A percentile compares a stretch with the other conserved stretches of the same genome.
These are phyloP conservation scores for Vitis rupestris DNA, from an alignment of 164 flowering plant genomes.

Conservation along the genomic window DNA sequence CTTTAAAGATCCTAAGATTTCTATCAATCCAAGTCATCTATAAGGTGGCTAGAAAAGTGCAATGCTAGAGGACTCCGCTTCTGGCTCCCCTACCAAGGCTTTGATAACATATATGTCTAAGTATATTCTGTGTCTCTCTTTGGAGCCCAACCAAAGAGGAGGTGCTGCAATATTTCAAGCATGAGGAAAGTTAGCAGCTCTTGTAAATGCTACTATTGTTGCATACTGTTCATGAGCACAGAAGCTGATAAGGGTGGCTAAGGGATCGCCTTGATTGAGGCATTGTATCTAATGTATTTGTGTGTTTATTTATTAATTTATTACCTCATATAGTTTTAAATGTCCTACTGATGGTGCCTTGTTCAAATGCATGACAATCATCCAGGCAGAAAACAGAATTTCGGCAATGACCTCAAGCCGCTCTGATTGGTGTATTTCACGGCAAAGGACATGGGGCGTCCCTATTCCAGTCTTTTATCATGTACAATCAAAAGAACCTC, in stretches of 20 bases:
- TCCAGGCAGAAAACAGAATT: constrained; percentile 87
- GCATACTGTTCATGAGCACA: not conserved
- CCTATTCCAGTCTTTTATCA: constrained; percentile 98
- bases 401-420: constrained; percentile 89
- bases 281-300: not conserved
- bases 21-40: too few species aligned
- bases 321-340: not conserved
- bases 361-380: not conserved
- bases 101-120: too few species aligned
- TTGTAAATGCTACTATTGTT: not conserved
- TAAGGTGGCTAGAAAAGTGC: too few species aligned
- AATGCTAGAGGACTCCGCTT: too few species aligned
- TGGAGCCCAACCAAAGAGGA: too few species aligned
- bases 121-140: too few species aligned
- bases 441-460: constrained; percentile 99
- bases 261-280: not conserved
- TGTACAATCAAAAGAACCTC: constrained; percentile 73
- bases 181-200: too few species aligned
- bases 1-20: too few species aligned
- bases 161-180: too few species aligned
- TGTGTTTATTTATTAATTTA: not conserved
- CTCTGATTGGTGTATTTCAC: constrained; percentile 99
- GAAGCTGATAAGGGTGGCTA: not conserved
- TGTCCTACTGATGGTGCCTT: not conserved
- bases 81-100: too few species aligned